Percentiles rank a stretch among this genome's conserved stretches.
Evolutionary conservation across 352 stramenopile genomes (phyloP).

Genomic region (Pythium scleroteichum): DNA sequence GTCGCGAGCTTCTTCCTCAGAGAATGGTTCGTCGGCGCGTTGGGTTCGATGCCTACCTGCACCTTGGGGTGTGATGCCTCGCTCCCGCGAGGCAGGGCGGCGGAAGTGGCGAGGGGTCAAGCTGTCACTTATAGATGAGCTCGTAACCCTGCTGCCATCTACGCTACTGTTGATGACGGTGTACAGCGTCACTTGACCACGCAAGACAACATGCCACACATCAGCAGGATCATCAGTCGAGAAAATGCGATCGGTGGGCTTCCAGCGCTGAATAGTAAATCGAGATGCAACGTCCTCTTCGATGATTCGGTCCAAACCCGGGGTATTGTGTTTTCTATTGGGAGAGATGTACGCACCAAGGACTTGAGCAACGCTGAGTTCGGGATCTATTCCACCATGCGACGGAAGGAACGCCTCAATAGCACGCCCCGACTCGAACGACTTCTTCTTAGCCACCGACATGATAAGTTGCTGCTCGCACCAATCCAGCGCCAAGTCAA

Average conservation of each 20-base stretch:
- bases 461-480: slow-evolving; percentile 67
- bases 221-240: slow-evolving; percentile 40
- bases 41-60: slow-evolving; percentile 1
- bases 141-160: slow-evolving; percentile 6
- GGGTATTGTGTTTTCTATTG: slow-evolving; percentile 16
- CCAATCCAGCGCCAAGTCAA: slow-evolving; percentile 62
- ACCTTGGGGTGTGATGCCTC: slow-evolving; percentile 2
- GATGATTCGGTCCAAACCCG: slow-evolving; percentile 20
- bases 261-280: slow-evolving; percentile 44
- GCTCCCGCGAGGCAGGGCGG: slow-evolving; percentile 9
- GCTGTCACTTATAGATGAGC: slow-evolving; percentile 21
- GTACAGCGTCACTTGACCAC: slow-evolving; percentile 50
- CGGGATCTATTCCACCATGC: slow-evolving; percentile 14
- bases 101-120: slow-evolving; percentile 22
- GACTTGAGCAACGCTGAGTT: slow-evolving; percentile 43
- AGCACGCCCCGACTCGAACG: slow-evolving; percentile 34
- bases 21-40: slow-evolving; percentile 11
- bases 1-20: slow-evolving; percentile 31
- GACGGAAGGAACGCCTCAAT: slow-evolving; percentile 30
- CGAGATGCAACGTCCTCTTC: slow-evolving; percentile 37
- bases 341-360: slow-evolving; percentile 45
- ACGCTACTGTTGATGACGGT: slow-evolving; percentile 21
- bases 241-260: slow-evolving; percentile 37
- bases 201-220: slow-evolving; percentile 51
- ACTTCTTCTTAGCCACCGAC: slow-evolving; percentile 37